Conservation (phyloP, 768 basidiomycete species). For the Pleurotus tuoliensis region DNA sequence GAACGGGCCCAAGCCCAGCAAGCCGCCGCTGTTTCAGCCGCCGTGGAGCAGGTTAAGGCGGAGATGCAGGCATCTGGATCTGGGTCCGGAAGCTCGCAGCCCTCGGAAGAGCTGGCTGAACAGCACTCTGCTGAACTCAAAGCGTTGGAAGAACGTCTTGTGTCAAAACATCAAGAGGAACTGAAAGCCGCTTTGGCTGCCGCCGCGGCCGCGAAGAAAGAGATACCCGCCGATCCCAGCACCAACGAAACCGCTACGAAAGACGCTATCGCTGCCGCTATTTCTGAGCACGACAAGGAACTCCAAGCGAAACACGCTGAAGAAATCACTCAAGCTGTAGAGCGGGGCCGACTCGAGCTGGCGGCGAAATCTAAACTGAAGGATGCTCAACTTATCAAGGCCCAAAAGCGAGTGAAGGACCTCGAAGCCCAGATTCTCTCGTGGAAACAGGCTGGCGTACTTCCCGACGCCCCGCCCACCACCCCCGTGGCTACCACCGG, state of each 20-base stretch:
- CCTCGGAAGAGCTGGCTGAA: conserved; percentile 39
- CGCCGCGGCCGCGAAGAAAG: conserved; percentile 36
- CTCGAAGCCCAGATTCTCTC: conserved; percentile 61
- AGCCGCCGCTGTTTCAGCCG: conserved; percentile 49
- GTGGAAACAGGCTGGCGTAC: conserved; percentile 46
- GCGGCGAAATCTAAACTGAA: conserved; percentile 62
- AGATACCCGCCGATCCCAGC: conserved; percentile 14
- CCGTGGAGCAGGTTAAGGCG: conserved; percentile 50
- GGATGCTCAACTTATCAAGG: conserved; percentile 61
- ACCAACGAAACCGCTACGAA: conserved; percentile 25
- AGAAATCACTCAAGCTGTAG: conserved; percentile 63
- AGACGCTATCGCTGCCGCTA: conserved; percentile 42
- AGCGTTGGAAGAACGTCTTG: conserved; percentile 48
- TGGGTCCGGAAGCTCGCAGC: conserved; percentile 15
- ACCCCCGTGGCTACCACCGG: conserved; percentile 23
- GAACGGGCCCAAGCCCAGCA: conserved; percentile 39
- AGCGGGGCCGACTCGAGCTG: conserved; percentile 65
- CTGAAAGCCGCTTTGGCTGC: conserved; percentile 51
- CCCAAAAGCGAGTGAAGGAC: conserved; percentile 62
- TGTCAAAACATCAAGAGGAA: conserved; percentile 47
- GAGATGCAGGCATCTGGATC: conserved; percentile 30
- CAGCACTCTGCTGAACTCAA: conserved; percentile 60
- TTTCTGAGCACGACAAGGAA: conserved; percentile 45
- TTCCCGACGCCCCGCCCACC: conserved; percentile 31
- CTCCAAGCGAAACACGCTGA: conserved; percentile 43